Percentiles rank a stretch among this genome's conserved stretches.
Conservation (phyloP, 192 early-diverging fungal species). For the Haplosporangium gracile region DNA sequence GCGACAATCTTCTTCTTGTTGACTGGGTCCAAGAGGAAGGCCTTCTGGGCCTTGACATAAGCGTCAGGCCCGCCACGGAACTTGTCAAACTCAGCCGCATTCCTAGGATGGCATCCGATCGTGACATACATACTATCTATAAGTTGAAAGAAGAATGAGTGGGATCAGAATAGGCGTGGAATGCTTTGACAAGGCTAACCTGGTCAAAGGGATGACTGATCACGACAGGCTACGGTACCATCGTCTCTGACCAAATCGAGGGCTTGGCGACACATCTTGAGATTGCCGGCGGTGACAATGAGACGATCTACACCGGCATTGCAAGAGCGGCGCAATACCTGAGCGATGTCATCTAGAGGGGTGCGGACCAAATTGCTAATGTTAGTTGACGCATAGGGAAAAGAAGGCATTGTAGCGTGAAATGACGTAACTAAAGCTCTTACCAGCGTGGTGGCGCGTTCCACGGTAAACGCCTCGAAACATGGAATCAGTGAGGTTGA, state of each 20-base stretch:
- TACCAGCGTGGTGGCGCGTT: constrained; percentile 76
- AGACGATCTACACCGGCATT: constrained; percentile 76
- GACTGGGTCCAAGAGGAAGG: constrained; percentile 49
- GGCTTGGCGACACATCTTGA: constrained; percentile 70
- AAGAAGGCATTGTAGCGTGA: background rate
- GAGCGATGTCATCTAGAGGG: constrained; percentile 70
- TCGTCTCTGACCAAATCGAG: constrained; percentile 66
- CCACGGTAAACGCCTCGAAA: constrained; percentile 86
- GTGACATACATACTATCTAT: constrained; percentile 72
- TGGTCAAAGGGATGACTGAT: background rate
- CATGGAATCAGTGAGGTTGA: constrained; percentile 88
- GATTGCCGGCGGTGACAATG: constrained; percentile 82
- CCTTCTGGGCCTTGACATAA: constrained; percentile 69
- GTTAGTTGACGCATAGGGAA: background rate
- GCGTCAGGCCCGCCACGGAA: constrained; percentile 68
- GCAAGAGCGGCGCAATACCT: constrained; percentile 74
- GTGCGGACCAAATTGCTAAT: background rate
- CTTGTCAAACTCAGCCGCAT: constrained; percentile 75
- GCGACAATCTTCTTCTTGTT: constrained; percentile 78
- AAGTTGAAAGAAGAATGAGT: background rate
- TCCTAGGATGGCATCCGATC: constrained; percentile 88
- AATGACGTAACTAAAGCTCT: background rate
- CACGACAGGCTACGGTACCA: constrained; percentile 37
- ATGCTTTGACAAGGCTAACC: background rate
- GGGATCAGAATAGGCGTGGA: constrained; percentile 12